phyloP scores from a whole-genome alignment of 2,329 filamentous ascomycete species.

The Fusarium algeriense region DNA sequence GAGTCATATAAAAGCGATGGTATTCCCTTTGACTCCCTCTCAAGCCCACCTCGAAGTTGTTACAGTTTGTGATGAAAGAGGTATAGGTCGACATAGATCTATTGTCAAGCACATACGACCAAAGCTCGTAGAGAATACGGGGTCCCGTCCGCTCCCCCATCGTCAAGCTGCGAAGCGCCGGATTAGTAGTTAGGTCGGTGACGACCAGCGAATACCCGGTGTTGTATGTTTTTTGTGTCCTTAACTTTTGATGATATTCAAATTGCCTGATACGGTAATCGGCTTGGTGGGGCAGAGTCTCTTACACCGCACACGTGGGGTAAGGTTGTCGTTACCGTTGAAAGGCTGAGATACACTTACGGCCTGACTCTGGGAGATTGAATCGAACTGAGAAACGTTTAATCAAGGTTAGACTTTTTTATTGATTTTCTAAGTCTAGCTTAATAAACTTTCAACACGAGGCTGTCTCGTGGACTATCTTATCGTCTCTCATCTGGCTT shows the following conservation, averaged over 20 bases:
- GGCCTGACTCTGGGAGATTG: neutral
- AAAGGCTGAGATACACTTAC: neutral
- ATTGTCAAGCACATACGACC: conserved; percentile 14
- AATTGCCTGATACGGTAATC: neutral
- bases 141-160: conserved; percentile 18
- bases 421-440: neutral
- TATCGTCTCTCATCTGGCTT: neutral
- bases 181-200: conserved; percentile 28
- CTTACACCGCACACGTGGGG: neutral
- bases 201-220: conserved; percentile 26
- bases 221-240: conserved; percentile 23
- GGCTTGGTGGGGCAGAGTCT: neutral
- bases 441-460: neutral
- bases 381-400: too few species aligned
- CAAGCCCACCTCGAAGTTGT: neutral
- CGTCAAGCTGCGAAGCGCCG: conserved; percentile 20
- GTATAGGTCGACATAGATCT: neutral
- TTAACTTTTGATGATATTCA: neutral
- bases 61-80: neutral
- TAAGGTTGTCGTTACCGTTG: neutral
- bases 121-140: conserved; percentile 23
- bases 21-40: neutral
- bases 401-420: neutral
- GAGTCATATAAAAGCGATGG: neutral
- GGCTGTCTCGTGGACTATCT: neutral